Percentiles rank a stretch among this genome's conserved stretches.
Evolutionary conservation across 2,329 filamentous ascomycete species (phyloP).

Genomic region (Chalaropsis thielavioides): DNA sequence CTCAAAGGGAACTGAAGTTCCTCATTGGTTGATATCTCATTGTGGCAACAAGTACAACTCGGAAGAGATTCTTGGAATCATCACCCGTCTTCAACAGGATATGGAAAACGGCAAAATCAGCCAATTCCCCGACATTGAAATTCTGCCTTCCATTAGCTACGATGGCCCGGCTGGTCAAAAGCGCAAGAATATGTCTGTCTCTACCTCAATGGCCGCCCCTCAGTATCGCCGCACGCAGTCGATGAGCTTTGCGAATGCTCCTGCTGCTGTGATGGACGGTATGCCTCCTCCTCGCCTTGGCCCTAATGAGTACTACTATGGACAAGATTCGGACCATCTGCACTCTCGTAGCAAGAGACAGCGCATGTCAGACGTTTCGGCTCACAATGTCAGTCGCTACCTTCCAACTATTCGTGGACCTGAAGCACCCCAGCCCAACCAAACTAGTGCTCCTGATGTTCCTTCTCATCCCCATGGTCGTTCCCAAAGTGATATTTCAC

Average conservation of each 20-base stretch:
- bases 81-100: conserved; percentile 31
- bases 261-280: conserved; percentile 6
- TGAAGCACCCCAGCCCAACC: conserved; percentile 4
- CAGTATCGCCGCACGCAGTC: conserved; percentile 24
- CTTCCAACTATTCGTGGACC: conserved; percentile 10
- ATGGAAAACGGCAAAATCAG: conserved; percentile 30
- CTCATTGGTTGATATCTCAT: conserved; percentile 34
- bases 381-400: conserved; percentile 12
- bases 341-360: conserved; percentile 14
- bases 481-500: conserved; percentile 17
- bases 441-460: neutral
- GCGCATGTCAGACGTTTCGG: conserved; percentile 14
- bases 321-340: conserved; percentile 7
- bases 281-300: conserved; percentile 14
- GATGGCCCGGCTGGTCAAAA: conserved; percentile 17
- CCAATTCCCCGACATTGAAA: conserved; percentile 44
- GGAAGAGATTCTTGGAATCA: conserved; percentile 33
- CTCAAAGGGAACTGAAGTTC: conserved; percentile 30
- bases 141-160: conserved; percentile 36
- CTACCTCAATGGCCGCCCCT: conserved; percentile 11
- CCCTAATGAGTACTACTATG: conserved; percentile 13
- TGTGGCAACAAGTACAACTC: conserved; percentile 36
- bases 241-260: conserved; percentile 21
- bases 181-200: conserved; percentile 14
- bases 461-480: conserved; percentile 13